Evolutionary conservation across 371 early-diverging fungal genomes (phyloP).

Genomic region (Actinomucor elegans): DNA sequence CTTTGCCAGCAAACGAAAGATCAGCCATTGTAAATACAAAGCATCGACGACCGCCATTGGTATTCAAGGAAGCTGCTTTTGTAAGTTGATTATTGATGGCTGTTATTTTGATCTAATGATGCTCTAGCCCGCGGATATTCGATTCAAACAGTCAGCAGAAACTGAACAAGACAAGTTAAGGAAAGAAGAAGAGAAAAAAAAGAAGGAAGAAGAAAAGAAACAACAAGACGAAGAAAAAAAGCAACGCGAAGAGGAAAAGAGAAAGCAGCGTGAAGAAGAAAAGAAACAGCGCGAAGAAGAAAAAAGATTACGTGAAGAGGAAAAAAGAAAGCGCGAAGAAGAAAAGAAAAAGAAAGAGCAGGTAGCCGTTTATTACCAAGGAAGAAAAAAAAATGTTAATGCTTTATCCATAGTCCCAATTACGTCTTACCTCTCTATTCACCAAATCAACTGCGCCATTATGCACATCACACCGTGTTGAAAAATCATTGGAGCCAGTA

Average conservation of each 20-base stretch:
- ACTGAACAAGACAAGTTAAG: slow-evolving; percentile 11
- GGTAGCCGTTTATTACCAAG: not conserved
- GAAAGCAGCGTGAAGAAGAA: slow-evolving; percentile 25
- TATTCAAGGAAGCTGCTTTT: not conserved
- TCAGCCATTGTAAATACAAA: slow-evolving; percentile 12
- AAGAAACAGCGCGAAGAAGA: slow-evolving; percentile 27
- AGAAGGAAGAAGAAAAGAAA: slow-evolving; percentile 14
- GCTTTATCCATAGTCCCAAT: slow-evolving; percentile 31
- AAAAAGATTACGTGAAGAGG: slow-evolving; percentile 29
- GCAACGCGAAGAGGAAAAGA: slow-evolving; percentile 9
- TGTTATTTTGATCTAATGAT: not conserved
- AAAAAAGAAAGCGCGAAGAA: slow-evolving; percentile 30
- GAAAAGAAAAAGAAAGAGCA: slow-evolving; percentile 38
- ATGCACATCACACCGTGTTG: not conserved
- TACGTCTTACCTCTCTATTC: slow-evolving; percentile 45
- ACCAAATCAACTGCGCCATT: slow-evolving; percentile 26
- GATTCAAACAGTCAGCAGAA: slow-evolving; percentile 5
- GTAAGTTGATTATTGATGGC: not conserved
- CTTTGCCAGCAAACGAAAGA: slow-evolving; percentile 3
- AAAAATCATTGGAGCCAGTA: slow-evolving; percentile 20
- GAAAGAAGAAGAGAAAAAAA: slow-evolving; percentile 24
- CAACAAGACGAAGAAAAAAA: slow-evolving; percentile 3
- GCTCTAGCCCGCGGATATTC: not conserved
- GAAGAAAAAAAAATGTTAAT: slow-evolving; percentile 15
- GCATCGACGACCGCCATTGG: slow-evolving; percentile 1